phyloP scores from a whole-genome alignment of 73 alveolate species.

The Paramecium biaurelia region DNA sequence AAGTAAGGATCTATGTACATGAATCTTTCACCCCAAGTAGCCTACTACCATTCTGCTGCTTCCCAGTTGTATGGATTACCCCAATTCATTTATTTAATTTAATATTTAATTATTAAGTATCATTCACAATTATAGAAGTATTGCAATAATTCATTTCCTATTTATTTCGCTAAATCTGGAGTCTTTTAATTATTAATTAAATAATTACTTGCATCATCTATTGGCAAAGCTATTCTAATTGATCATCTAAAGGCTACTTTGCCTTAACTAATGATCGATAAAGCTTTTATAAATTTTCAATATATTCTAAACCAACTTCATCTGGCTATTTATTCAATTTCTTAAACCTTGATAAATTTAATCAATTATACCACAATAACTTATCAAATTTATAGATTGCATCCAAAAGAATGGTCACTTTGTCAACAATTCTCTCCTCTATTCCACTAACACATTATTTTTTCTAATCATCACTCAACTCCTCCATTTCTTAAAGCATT shows the following conservation, averaged over 20 bases:
- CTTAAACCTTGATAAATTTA: slow-evolving; percentile 9
- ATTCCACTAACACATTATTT: not conserved
- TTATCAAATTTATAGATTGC: slow-evolving; percentile 25
- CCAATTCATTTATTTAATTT: not conserved
- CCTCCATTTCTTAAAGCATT: slow-evolving; percentile 39
- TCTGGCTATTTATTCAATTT: slow-evolving; percentile 1
- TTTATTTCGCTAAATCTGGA: slow-evolving; percentile 36
- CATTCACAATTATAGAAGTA: slow-evolving; percentile 10
- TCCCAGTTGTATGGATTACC: slow-evolving; percentile 55
- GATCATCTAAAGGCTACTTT: not conserved
- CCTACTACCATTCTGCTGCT: not conserved
- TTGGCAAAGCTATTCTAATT: not conserved
- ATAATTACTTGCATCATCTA: slow-evolving; percentile 8
- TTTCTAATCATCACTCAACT: not conserved
- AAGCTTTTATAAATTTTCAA: not conserved
- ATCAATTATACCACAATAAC: not conserved
- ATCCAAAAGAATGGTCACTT: not conserved
- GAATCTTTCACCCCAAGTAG: slow-evolving; percentile 45
- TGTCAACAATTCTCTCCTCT: not conserved
- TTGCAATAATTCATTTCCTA: slow-evolving; percentile 34
- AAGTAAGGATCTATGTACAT: slow-evolving; percentile 18
- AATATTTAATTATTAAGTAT: slow-evolving; percentile 14
- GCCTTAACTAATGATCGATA: not conserved
- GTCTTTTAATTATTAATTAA: not conserved
- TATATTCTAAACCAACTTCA: slow-evolving; percentile 4